Conservation (phyloP, 2,329 filamentous ascomycete genomes). For the Aspergillus fijiensis region DNA sequence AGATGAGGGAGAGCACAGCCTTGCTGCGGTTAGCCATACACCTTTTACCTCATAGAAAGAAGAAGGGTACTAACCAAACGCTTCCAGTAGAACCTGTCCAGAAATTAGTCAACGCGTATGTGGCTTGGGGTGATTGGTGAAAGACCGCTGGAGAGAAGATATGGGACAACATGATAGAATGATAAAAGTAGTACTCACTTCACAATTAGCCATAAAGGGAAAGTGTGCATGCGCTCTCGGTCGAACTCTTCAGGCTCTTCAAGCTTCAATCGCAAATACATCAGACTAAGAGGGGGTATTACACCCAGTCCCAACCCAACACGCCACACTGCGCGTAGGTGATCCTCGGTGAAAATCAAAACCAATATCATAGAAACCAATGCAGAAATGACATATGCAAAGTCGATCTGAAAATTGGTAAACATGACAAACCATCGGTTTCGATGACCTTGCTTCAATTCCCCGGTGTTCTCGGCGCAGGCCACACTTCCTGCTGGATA, state of each 20-base stretch:
- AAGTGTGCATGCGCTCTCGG: conserved; percentile 66
- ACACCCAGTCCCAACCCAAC: conserved; percentile 75
- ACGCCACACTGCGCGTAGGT: conserved; percentile 77
- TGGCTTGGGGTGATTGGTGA: background rate
- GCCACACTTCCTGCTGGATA: conserved; percentile 68
- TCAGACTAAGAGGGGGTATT: conserved; percentile 70
- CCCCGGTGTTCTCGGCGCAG: conserved; percentile 78
- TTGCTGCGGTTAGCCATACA: conserved; percentile 16
- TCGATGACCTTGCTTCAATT: conserved; percentile 75
- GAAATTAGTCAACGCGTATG: background rate
- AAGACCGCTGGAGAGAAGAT: background rate
- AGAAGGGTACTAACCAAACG: conserved; percentile 51
- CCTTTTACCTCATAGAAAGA: background rate
- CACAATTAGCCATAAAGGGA: conserved; percentile 52
- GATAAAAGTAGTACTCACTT: conserved; percentile 24
- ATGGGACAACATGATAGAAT: background rate
- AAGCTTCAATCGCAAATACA: conserved; percentile 70
- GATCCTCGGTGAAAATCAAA: conserved; percentile 58
- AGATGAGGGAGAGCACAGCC: conserved; percentile 69
- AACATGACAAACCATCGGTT: conserved; percentile 91
- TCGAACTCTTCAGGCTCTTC: conserved; percentile 77
- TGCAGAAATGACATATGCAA: conserved; percentile 77
- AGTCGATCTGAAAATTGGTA: conserved; percentile 84
- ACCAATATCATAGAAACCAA: conserved; percentile 71
- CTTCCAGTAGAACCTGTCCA: conserved; percentile 66